Evolutionary conservation across 2,329 filamentous ascomycete species (phyloP).

Genomic region (Chaetomium sp.): DNA sequence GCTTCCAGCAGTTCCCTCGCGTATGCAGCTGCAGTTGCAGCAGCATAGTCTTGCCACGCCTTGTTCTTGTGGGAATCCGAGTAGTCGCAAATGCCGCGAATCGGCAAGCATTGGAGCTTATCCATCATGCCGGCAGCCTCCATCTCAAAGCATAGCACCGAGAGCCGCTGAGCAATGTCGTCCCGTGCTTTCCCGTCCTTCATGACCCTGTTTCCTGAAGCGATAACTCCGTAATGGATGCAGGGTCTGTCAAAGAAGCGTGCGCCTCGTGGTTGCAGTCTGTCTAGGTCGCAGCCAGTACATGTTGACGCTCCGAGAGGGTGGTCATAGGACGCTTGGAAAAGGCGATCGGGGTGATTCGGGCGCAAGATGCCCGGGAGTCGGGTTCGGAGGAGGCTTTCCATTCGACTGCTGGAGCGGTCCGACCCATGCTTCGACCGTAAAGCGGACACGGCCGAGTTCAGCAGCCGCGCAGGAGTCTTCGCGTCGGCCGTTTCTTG

Average conservation of each 20-base stretch:
- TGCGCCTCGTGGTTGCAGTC: constrained; percentile 15
- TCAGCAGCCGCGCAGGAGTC: constrained; percentile 22
- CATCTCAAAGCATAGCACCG: constrained; percentile 37
- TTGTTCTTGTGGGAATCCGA: constrained; percentile 41
- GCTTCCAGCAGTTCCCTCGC: constrained; percentile 31
- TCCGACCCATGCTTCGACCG: constrained; percentile 20
- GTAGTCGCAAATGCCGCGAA: constrained; percentile 44
- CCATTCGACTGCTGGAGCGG: constrained; percentile 10
- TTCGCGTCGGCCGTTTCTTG: constrained; percentile 20
- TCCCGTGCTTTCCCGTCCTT: constrained; percentile 18
- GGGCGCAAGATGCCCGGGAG: constrained; percentile 16
- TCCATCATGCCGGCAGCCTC: constrained; percentile 39
- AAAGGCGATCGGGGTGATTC: constrained; percentile 13
- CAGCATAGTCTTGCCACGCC: constrained; percentile 39
- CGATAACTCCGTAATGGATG: constrained; percentile 28
- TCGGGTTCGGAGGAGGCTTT: constrained; percentile 21
- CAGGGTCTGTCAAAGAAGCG: constrained; percentile 15
- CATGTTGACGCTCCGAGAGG: constrained; percentile 14
- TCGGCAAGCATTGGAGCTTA: constrained; percentile 39
- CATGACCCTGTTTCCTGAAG: constrained; percentile 25
- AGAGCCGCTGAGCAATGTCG: constrained; percentile 11
- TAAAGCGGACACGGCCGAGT: constrained; percentile 21
- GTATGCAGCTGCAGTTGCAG: constrained; percentile 39
- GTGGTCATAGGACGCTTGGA: constrained; percentile 23
- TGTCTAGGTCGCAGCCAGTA: constrained; percentile 17